Evolutionary conservation across 2,329 filamentous ascomycete species (phyloP).

Genomic region (Nannizzia gypsea): DNA sequence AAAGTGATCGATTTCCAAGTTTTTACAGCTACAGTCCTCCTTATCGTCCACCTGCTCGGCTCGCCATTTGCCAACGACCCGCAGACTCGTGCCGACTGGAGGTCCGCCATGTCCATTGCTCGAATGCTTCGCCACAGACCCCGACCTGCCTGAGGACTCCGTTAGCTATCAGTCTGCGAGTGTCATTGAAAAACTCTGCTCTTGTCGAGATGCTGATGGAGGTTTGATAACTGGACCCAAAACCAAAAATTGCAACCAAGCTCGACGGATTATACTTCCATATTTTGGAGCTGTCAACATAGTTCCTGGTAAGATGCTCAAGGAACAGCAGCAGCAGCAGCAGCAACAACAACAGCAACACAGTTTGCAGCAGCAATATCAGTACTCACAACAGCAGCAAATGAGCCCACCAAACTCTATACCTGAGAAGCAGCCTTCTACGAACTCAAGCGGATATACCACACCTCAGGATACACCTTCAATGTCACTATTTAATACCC

Average conservation of each 20-base stretch:
- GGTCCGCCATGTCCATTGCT: conserved; percentile 24
- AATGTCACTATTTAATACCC: neutral
- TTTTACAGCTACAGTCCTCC: conserved; percentile 36
- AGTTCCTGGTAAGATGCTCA: conserved; percentile 24
- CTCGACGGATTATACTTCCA: conserved; percentile 31
- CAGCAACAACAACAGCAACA: neutral
- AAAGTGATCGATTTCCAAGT: conserved; percentile 39
- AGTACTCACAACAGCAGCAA: neutral
- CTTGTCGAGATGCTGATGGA: conserved; percentile 14
- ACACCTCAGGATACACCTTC: neutral
- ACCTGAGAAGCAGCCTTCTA: neutral
- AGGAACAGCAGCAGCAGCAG: neutral
- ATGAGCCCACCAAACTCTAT: neutral
- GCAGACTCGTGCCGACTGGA: conserved; percentile 17
- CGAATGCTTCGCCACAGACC: conserved; percentile 24
- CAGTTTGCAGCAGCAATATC: neutral
- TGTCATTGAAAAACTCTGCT: conserved; percentile 31
- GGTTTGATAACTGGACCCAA: neutral
- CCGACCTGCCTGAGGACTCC: conserved; percentile 26
- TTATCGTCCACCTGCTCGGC: conserved; percentile 35
- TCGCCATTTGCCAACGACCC: conserved; percentile 7
- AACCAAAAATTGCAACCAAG: neutral
- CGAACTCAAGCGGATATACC: conserved; percentile 1
- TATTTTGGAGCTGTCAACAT: conserved; percentile 37
- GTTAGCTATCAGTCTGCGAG: conserved; percentile 35